Base-by-base conservation (phyloP, 768 basidiomycete species). In the Lyophyllum decastes region DNA sequence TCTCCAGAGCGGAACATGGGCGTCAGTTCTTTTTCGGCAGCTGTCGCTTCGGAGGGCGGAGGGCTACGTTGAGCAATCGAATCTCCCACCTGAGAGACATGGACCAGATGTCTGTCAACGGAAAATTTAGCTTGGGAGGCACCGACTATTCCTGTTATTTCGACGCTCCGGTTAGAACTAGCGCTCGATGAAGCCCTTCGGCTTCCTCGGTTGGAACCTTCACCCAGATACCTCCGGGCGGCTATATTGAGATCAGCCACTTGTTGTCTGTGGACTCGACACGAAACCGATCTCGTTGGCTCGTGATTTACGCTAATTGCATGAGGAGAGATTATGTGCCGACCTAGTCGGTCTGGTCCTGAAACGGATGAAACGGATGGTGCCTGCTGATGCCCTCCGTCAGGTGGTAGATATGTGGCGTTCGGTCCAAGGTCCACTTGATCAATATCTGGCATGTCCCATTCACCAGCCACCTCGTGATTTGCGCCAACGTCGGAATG, bases 201-300 rank as follows among this genome's bases (percentile, higher is more conserved):
- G 14, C 33, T 54, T 38, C 26, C 54, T 16, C 45, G 49, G 41
- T 62, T 49, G 40, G 43, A 41, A 27, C 41, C 54, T 30, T 56
- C 51, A 17, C 50, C 54, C 17, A 63, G 21, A 47, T 63, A 55
- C 45, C 58, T 55, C 40, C 60, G 57, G 43, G 64, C 30, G 17
- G 57, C 52, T 2, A 26, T 46, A 50, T 52, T 55, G 41, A 61
- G 52, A 26, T 54, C 61, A 35, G 52, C 54, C n/a, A 59, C 57
- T 34, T 58, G 58, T 58, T 58, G 55, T n/a, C 51, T 49, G 30
- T 55, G 57, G 16, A 38, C 55, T 43, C 41, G 55, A 33, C 35
- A 52, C 41, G 26, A 46, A 48, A 34, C 30, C 10, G 22, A 40
- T 45, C 43, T 49, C 33, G 47, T 21, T 48, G 55, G 34, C 34